A percentile compares a stretch with the other conserved stretches of the same genome.
Conservation (phyloP, 1,284 basidiomycete genomes). For the Anthracocystis setariae region DNA sequence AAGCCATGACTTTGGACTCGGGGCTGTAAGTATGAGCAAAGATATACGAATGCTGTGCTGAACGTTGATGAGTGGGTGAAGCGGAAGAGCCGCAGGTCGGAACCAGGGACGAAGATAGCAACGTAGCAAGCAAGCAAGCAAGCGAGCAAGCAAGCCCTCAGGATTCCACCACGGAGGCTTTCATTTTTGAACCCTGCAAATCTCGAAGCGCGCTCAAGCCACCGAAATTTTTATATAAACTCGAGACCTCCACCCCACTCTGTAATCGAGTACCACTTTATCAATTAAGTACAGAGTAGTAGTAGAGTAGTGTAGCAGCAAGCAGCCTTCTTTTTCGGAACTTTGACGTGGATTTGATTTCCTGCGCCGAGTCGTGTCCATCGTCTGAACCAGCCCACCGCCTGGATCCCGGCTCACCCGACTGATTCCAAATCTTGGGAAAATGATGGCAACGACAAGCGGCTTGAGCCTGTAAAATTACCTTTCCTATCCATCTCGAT, state of each 20-base stretch:
- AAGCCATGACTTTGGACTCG: background rate
- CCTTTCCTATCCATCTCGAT: no score
- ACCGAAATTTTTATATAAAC: background rate
- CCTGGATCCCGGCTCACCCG: background rate
- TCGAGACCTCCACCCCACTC: background rate
- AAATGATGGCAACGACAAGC: no score
- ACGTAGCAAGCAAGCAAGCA: background rate
- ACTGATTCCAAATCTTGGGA: background rate
- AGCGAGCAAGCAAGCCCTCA: background rate
- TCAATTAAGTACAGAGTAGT: background rate
- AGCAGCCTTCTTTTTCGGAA: background rate
- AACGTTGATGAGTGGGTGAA: no score
- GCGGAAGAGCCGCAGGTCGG: no score
- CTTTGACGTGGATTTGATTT: no score
- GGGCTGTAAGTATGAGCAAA: no score
- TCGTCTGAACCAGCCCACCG: no score
- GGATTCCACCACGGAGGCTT: background rate
- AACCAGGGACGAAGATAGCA: no score
- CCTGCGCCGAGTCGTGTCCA: background rate
- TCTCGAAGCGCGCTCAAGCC: conserved; percentile 7
- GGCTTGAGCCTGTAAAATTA: no score
- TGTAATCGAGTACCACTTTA: no score
- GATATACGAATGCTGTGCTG: no score
- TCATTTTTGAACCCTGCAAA: background rate
- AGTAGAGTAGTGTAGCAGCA: no score